A percentile compares a stretch with the other conserved stretches of the same genome.
Evolutionary conservation across 495 filamentous ascomycete genomes (phyloP).

Genomic region (Polyplosphaeria fusca): DNA sequence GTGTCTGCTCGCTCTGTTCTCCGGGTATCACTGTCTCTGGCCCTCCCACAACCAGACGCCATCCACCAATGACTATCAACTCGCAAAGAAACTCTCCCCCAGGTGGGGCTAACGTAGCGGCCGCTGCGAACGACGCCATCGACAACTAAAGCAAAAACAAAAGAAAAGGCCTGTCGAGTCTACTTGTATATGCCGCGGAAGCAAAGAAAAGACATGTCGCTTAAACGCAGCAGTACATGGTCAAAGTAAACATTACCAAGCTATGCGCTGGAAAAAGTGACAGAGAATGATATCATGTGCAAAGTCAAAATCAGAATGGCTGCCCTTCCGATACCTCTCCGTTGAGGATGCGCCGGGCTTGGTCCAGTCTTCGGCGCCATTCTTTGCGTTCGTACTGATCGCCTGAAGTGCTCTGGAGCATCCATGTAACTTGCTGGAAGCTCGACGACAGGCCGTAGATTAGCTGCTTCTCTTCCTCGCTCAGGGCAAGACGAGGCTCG

Average conservation of each 20-base stretch:
- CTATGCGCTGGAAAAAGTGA: neutral
- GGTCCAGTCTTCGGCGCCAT: conserved; percentile 67
- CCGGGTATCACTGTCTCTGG: neutral
- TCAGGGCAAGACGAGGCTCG: conserved; percentile 47
- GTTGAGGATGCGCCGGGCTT: conserved; percentile 67
- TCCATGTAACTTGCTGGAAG: conserved; percentile 64
- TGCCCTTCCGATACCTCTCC: conserved; percentile 41
- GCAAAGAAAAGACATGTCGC: neutral
- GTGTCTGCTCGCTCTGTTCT: neutral
- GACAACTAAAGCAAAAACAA: too few relatives aligned
- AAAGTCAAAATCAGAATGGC: conserved; percentile 10
- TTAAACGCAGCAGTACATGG: conserved; percentile 14
- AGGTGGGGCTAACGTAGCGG: too few relatives aligned
- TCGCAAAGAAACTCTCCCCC: too few relatives aligned
- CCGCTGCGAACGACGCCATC: too few relatives aligned
- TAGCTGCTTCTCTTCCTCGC: conserved; percentile 51
- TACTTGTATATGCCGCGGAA: too few relatives aligned
- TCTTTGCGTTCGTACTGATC: conserved; percentile 59
- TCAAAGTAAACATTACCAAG: conserved; percentile 19
- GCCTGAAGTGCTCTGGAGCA: conserved; percentile 60
- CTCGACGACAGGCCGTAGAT: conserved; percentile 74
- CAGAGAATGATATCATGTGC: neutral
- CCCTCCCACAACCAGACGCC: too few relatives aligned
- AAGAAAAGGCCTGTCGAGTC: too few relatives aligned
- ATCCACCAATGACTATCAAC: too few relatives aligned